Conservation (phyloP, 352 stramenopile species). For the Thraustotheca clavata region DNA sequence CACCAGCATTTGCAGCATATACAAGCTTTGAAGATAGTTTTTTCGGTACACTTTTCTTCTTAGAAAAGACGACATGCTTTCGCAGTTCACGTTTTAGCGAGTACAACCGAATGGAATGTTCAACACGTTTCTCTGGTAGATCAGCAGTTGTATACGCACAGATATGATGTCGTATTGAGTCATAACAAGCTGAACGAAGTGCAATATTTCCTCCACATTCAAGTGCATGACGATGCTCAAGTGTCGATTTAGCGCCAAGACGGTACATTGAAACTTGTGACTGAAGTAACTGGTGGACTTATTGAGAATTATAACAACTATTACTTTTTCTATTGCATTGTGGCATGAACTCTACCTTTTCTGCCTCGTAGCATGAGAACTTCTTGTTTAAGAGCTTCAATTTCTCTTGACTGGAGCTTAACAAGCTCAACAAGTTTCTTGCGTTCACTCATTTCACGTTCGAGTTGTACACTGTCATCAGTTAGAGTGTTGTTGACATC, state of each 20-base stretch:
- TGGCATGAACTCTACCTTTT: constrained; percentile 31
- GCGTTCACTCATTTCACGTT: constrained; percentile 79
- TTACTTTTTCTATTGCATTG: too few relatives aligned
- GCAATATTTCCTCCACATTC: constrained; percentile 36
- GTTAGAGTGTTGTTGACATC: constrained; percentile 29
- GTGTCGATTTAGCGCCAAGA: too few relatives aligned
- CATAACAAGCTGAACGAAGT: constrained; percentile 50
- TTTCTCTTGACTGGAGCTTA: constrained; percentile 86
- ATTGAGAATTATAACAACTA: too few relatives aligned
- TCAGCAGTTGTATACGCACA: constrained; percentile 43
- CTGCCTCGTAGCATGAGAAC: constrained; percentile 79
- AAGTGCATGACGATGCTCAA: constrained; percentile 72
- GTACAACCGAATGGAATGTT: constrained; percentile 55
- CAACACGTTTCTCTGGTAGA: constrained; percentile 23
- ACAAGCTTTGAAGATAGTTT: too few relatives aligned
- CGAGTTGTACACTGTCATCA: constrained; percentile 27
- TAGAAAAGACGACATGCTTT: constrained; percentile 38
- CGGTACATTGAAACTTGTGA: too few relatives aligned
- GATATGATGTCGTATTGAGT: constrained; percentile 57
- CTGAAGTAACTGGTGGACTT: too few relatives aligned
- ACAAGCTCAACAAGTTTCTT: constrained; percentile 85
- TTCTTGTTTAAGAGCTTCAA: constrained; percentile 88
- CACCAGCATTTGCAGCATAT: constrained; percentile 26
- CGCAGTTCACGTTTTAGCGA: constrained; percentile 67
- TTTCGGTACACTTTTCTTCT: too few relatives aligned